Evolutionary conservation across 2,329 filamentous ascomycete species (phyloP).

Genomic region (Penicillium sp.): DNA sequence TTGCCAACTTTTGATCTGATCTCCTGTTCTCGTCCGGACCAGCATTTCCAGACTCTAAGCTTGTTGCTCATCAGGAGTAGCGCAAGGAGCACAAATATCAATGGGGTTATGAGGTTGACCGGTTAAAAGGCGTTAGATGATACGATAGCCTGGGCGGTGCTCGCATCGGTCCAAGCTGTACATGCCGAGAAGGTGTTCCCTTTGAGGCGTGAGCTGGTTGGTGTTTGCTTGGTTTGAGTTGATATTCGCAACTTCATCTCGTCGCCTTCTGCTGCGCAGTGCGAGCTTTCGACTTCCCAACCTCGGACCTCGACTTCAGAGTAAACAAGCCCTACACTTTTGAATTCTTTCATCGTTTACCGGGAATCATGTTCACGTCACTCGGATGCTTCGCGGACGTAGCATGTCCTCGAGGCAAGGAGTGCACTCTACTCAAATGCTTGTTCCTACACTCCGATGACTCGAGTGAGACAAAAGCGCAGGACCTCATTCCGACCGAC

Average conservation of each 20-base stretch:
- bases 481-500: constrained; percentile 12
- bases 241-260: neutral
- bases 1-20: neutral
- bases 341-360: neutral
- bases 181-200: neutral
- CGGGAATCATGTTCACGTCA: constrained; percentile 54
- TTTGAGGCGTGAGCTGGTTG: too few species aligned
- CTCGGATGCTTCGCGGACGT: constrained; percentile 57
- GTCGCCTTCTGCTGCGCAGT: neutral
- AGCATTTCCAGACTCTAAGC: neutral
- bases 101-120: neutral
- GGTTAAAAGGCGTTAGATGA: neutral
- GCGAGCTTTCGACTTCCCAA: neutral
- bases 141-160: neutral
- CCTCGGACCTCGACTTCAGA: neutral
- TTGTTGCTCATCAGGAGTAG: neutral
- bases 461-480: neutral
- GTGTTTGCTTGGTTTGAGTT: neutral
- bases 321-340: neutral
- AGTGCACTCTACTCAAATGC: constrained; percentile 58
- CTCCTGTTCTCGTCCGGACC: neutral
- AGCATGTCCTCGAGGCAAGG: constrained; percentile 53
- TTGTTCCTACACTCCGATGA: constrained; percentile 56
- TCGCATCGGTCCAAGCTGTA: neutral
- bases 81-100: neutral